Base-by-base conservation (phyloP, 2,329 filamentous ascomycete species). In the Scopulariopsis brevicaulis region DNA sequence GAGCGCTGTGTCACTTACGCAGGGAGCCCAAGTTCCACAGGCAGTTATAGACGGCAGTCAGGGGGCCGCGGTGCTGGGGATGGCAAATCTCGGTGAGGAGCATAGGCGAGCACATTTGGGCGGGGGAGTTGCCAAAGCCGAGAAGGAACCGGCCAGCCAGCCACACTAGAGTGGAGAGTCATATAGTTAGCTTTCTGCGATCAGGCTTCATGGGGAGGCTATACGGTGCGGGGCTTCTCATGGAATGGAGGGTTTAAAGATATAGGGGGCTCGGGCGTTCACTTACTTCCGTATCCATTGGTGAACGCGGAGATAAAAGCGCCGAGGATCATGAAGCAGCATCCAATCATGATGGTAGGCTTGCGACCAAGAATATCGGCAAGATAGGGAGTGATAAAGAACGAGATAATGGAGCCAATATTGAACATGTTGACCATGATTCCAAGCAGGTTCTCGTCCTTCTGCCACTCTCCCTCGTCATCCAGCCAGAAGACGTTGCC, bases 41-140 rank as follows among this genome's bases (percentile, higher is more conserved):
- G 63, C 81, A 85, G 69, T 87, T 87, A 70, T 87, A 87, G 58
- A 87, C 76, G 14, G 84, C 77, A 1, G 83, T 87, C 53, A 87
- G 76, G 35, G 79, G 79, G 28, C 78, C 84, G 65, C 84, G 81
- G 66, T 87, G 84, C 65, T 87, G 84, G 32, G 84, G 84, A 65
- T 87, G 84, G 70, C 79, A 82, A 60, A 87, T 78, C 71, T 87
- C 84, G 3, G 81, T 82, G 10, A 87, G 75, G 7, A 87, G 74
- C 55, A 87, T 73, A 2, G 84, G 84, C 14, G 83, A 84, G 3
- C 80, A 77, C 71, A 85, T 80, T 64, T 86, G 83, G 0, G 83
- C 74, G 53, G 86, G 71, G 54, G 80, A 82, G 71, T 85, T 85
- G 53, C 85, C 85, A 63, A 89, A 87, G 60, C 86, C 86, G 59